phyloP scores from a whole-genome alignment of 768 basidiomycete species.

The Lactarius trivialis region DNA sequence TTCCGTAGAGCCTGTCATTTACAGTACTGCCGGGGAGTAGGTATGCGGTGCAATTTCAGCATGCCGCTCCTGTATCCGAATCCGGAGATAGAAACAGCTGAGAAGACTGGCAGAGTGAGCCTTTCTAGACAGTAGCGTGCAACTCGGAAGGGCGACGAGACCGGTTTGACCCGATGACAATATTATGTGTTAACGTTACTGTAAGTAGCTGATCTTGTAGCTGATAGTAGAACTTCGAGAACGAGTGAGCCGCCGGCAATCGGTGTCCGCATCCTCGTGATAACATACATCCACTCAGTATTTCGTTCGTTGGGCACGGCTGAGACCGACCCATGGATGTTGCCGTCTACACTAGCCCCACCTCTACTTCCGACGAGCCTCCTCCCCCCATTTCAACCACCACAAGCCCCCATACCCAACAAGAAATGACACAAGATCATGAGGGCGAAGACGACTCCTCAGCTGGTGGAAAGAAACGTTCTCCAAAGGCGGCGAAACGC shows the following conservation, averaged over 20 bases:
- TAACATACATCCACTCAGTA: neutral
- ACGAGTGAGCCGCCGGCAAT: too few relatives aligned
- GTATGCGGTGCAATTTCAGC: neutral
- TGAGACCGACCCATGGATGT: neutral
- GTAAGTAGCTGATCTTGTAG: too few relatives aligned
- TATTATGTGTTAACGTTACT: too few relatives aligned
- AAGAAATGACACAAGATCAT: neutral
- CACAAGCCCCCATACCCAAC: neutral
- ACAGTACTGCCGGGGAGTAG: too few relatives aligned
- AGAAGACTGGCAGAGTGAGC: too few relatives aligned
- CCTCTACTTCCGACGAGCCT: slow-evolving; percentile 3
- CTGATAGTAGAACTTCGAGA: too few relatives aligned
- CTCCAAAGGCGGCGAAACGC: slow-evolving; percentile 46
- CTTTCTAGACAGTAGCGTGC: too few relatives aligned
- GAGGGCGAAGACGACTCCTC: slow-evolving; percentile 31
- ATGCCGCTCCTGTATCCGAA: neutral
- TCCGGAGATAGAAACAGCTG: neutral
- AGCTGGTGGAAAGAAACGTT: slow-evolving; percentile 35
- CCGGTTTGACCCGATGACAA: neutral
- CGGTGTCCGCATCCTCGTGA: too few relatives aligned
- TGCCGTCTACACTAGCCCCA: neutral
- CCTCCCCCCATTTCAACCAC: neutral
- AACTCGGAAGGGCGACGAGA: neutral
- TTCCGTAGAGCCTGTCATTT: too few relatives aligned
- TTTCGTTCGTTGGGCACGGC: neutral